phyloP scores from a whole-genome alignment of 495 filamentous ascomycete genomes.

The Annulohypoxylon maeteangense region DNA sequence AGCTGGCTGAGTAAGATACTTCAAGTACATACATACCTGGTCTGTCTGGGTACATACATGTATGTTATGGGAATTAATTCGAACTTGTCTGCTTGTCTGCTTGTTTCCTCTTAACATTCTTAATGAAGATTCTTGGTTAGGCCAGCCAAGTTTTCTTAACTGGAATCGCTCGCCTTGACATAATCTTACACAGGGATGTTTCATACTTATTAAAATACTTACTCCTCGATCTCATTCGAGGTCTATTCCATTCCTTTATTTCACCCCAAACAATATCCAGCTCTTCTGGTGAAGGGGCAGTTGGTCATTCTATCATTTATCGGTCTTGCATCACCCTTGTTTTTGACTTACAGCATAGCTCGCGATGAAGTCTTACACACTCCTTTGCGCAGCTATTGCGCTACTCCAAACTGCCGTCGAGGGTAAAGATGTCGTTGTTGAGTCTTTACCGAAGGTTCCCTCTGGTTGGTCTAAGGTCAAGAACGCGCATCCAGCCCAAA shows the following conservation, averaged over 20 bases:
- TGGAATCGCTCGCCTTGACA: not conserved
- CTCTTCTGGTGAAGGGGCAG: constrained; percentile 16
- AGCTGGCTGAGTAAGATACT: not conserved
- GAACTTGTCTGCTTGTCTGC: too few relatives aligned
- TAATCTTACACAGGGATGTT: constrained; percentile 16
- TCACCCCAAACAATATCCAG: not conserved
- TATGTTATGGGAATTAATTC: not conserved
- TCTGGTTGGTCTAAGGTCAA: constrained; percentile 59
- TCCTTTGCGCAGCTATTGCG: constrained; percentile 39
- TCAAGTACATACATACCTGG: not conserved
- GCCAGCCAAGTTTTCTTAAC: not conserved
- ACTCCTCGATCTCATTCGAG: not conserved
- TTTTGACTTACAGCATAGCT: not conserved
- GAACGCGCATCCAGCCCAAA: constrained; percentile 49
- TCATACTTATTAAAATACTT: constrained; percentile 29
- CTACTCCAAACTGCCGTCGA: constrained; percentile 37
- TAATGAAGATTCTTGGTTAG: not conserved
- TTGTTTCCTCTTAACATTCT: not conserved
- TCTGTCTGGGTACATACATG: not conserved
- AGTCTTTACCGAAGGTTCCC: constrained; percentile 56
- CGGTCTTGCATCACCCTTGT: not conserved
- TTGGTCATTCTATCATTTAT: not conserved
- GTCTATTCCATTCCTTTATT: not conserved
- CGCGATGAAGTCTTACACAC: constrained; percentile 37
- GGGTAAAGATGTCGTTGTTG: constrained; percentile 54